Base-by-base conservation (phyloP, 2,329 filamentous ascomycete species). In the Graphilbum fragrans region DNA sequence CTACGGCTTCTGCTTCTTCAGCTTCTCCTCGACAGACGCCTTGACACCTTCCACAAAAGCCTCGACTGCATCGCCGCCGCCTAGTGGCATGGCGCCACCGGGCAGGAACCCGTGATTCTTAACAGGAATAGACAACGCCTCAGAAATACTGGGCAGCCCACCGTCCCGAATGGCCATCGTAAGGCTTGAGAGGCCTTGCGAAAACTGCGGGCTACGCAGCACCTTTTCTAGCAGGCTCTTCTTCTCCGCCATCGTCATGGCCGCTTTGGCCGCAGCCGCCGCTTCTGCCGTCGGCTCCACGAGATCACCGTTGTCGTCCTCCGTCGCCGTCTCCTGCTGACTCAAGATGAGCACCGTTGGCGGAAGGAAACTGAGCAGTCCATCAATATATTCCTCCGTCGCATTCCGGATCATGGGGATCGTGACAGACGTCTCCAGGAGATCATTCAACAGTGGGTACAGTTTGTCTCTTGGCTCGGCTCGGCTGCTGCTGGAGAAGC, bases 1-100 rank as follows among this genome's bases (percentile, higher is more conserved):
- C n/a, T n/a, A n/a, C n/a, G n/a, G 38, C 34, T 44, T 37, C 17
- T 47, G 35, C 45, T 53, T 49, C 20, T 38, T 35, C 35, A 45
- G 44, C 46, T 70, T 61, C 44, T 82, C 73, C 62, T 84, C 72
- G 1, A 87, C 82, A 6, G 77, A 80, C 63, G 76, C 81, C 70
- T 83, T 92, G 37, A 95, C 80, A 3, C 90, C 92, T 42, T 93
- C 77, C 19, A 98, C 72, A 61, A 98, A 98, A 4, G 84, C 85
- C 64, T 93, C 82, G 2, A 98, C 80, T 12, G 90, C 90, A 52
- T 92, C 82, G 6, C 83, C 85, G 40, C 88, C 88, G 35, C 88
- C 90, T 36, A 95, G 62, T 2, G 90, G 88, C 66, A 95, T 48
- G 80, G 39, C 76, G 6, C 85, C 81, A 42, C 83, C 79, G 47